Percentiles rank a stretch among this genome's conserved stretches.
These are phyloP conservation scores for Panus rudis DNA, from an alignment of 768 basidiomycete genomes.

Conservation along the genomic window DNA sequence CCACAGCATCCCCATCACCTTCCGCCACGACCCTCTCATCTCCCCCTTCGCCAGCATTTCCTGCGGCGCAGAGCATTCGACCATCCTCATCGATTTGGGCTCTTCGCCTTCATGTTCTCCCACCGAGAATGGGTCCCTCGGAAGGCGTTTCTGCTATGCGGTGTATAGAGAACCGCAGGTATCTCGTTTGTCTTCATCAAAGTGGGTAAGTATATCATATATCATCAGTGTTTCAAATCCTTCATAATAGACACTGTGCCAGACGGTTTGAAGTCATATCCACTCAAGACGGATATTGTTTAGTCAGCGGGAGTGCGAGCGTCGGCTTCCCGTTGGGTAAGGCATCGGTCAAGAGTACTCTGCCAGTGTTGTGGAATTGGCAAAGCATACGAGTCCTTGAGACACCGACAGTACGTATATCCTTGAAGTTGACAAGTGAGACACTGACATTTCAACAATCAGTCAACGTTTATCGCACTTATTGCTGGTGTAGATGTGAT, in stretches of 20 bases:
- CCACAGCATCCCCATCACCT: constrained; percentile 14
- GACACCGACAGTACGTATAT: too few relatives aligned
- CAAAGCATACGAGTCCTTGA: too few relatives aligned
- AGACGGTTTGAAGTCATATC: constrained; percentile 53
- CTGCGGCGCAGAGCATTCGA: constrained; percentile 25
- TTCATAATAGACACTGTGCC: constrained; percentile 5
- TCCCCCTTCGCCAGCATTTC: constrained; percentile 22
- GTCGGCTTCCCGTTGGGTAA: too few relatives aligned
- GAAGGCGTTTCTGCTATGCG: constrained; percentile 32
- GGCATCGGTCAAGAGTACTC: too few relatives aligned
- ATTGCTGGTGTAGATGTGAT: too few relatives aligned
- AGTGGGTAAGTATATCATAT: constrained; percentile 56
- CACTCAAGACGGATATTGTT: constrained; percentile 41
- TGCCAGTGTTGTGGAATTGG: constrained; percentile 29
- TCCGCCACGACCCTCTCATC: constrained; percentile 15
- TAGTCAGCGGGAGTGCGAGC: constrained; percentile 26
- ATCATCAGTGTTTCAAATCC: background rate
- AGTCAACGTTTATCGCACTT: too few relatives aligned
- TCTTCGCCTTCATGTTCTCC: constrained; percentile 35
- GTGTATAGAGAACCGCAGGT: constrained; percentile 33
- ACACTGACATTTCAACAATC: too few relatives aligned
- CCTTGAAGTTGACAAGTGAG: too few relatives aligned
- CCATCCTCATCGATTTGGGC: constrained; percentile 9
- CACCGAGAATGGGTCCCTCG: constrained; percentile 33
- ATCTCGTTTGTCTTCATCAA: constrained; percentile 51